phyloP scores from a whole-genome alignment of 2,329 filamentous ascomycete species.

The Apiospora malaysiana region DNA sequence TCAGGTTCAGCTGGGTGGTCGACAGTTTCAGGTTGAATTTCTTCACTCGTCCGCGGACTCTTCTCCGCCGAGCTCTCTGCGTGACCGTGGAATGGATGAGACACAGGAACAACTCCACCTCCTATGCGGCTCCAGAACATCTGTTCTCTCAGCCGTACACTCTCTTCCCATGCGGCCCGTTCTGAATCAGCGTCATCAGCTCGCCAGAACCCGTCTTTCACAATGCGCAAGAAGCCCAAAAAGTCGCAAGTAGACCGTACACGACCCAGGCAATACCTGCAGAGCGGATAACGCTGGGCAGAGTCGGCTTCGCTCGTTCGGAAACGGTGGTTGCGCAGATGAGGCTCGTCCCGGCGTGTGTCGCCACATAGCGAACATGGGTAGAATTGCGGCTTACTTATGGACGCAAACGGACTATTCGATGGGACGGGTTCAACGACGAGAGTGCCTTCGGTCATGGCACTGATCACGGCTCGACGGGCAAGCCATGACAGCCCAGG shows the following conservation, averaged over 20 bases:
- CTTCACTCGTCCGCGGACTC: conserved; percentile 44
- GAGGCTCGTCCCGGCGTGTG: conserved; percentile 69
- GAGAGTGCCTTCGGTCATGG: conserved; percentile 83
- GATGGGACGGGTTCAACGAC: conserved; percentile 87
- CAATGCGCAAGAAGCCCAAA: conserved; percentile 85
- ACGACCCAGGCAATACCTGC: conserved; percentile 83
- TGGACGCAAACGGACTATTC: conserved; percentile 54
- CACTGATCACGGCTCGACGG: conserved; percentile 80
- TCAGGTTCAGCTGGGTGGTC: background rate
- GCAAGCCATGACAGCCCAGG: conserved; percentile 94
- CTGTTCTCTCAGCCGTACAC: conserved; percentile 83
- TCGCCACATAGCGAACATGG: conserved; percentile 92
- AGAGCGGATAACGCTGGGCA: conserved; percentile 88
- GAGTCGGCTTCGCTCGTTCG: conserved; percentile 85
- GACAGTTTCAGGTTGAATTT: conserved; percentile 27
- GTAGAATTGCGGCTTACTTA: conserved; percentile 61
- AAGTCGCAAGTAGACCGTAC: conserved; percentile 92
- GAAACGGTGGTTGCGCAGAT: conserved; percentile 86
- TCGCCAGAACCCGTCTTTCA: conserved; percentile 91
- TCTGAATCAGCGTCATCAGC: conserved; percentile 84
- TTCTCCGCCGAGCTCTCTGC: conserved; percentile 37
- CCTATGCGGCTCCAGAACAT: conserved; percentile 98
- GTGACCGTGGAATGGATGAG: conserved; percentile 34
- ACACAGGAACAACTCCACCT: conserved; percentile 81
- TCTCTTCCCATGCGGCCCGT: conserved; percentile 92